Evolutionary conservation across 179 eudicot genomes (phyloP).

Genomic region (Vitellaria paradoxa): DNA sequence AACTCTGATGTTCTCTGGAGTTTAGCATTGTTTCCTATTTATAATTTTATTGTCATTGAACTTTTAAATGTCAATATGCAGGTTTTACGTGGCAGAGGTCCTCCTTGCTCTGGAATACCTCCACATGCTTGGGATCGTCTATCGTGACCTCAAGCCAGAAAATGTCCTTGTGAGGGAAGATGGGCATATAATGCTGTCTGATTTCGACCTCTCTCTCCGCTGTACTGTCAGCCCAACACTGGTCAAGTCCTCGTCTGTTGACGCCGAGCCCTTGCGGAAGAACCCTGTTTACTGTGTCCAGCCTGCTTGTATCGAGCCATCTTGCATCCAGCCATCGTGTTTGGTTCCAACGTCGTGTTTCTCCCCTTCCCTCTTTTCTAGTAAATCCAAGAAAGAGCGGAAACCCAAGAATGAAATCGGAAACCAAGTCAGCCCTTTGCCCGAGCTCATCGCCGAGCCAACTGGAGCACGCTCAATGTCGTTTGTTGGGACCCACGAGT

Average conservation of each 20-base stretch:
- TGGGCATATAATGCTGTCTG: constrained; percentile 88
- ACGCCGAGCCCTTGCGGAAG: constrained; percentile 42
- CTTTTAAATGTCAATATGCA: constrained; percentile 11
- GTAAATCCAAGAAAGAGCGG: constrained; percentile 62
- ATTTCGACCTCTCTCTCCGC: constrained; percentile 81
- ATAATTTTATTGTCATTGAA: no score
- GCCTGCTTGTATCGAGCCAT: constrained; percentile 48
- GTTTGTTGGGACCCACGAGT: constrained; percentile 79
- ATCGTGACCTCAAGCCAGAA: constrained; percentile 85
- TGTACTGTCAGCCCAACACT: constrained; percentile 79
- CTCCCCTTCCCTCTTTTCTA: constrained; percentile 61
- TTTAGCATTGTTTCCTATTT: no score
- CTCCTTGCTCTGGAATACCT: constrained; percentile 77
- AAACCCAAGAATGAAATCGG: constrained; percentile 58
- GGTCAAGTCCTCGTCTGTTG: constrained; percentile 54
- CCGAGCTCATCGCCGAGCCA: constrained; percentile 79
- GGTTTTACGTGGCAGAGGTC: constrained; percentile 81
- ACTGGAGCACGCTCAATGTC: constrained; percentile 81
- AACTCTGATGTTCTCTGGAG: no score
- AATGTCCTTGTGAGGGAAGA: constrained; percentile 83
- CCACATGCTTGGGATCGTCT: constrained; percentile 84
- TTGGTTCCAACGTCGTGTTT: constrained; percentile 65
- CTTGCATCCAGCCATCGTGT: constrained; percentile 76
- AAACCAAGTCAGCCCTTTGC: constrained; percentile 74
- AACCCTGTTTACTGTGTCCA: constrained; percentile 36